Evolutionary conservation across 306 rosid genomes (phyloP), one percentile per base, ranked within the genome.

Genomic region (Trifolium repens): DNA sequence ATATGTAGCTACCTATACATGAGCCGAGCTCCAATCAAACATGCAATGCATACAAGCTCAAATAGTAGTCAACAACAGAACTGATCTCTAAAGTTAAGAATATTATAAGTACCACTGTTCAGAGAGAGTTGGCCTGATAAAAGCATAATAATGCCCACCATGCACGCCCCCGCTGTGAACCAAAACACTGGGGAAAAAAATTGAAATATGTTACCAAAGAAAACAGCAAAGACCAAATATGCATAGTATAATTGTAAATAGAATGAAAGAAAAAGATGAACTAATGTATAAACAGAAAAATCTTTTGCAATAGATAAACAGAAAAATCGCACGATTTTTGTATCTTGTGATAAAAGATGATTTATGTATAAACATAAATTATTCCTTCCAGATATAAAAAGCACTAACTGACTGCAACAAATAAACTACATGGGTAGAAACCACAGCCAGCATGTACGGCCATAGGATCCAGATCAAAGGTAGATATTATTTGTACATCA

Each of bases 161-260:
- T 93, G 97, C 81, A 91, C 98, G 26, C 98, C 98, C 15, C 98
- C 98, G 46, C 98, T 93, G 84, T 93, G 98, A 69, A 93, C 98
- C 90, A 93, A 84, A 49, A 93, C 98, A 84, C 98, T 93, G 87
- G 15, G 3, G 79, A 67, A 73, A 74, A 58, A 22, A 9, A 67
- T 64, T 7, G 16, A 66, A 76, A 35, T 17, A 24, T 61, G 60
- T 71, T 77, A 72, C 53, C 30, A 16, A 66, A 39, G 63, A 22
- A 32, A 62, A 24, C 3, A 47, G 65, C 73, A 62, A 54, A 12
- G 43, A 79, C 42, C 30, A 82, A 57, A 76, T 40, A 35, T 24
- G 30, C 50, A 65, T 17, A 53, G 58, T 77, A 46, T 19, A 40
- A 61, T 13, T 55, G 43, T 32, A 39, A 39, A 39, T 39, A 39